Evolutionary conservation across 495 filamentous ascomycete species (phyloP).

Genomic region (Trichoderma reesei): DNA sequence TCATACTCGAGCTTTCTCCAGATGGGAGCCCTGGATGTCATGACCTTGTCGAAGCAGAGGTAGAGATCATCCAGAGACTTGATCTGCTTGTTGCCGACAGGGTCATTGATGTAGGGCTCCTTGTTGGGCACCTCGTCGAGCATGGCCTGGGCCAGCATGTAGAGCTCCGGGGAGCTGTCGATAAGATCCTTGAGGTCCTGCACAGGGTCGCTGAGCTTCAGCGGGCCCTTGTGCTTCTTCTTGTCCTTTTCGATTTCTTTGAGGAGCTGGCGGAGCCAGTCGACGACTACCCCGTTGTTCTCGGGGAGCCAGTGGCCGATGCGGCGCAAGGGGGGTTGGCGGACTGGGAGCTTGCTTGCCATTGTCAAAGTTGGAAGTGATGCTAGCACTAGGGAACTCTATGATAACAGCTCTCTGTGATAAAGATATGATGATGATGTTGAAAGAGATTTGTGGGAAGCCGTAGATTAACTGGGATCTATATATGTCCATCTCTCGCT

Average conservation of each 20-base stretch:
- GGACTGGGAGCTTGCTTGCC: too few relatives aligned
- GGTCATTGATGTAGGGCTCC: conserved; percentile 38
- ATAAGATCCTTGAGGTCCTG: conserved; percentile 13
- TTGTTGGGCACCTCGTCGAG: conserved; percentile 44
- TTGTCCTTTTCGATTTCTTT: not conserved
- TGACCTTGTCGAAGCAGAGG: conserved; percentile 38
- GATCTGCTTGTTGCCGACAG: conserved; percentile 37
- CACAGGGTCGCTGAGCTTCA: not conserved
- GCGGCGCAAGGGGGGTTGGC: not conserved
- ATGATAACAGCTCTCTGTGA: too few relatives aligned
- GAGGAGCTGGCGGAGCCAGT: not conserved
- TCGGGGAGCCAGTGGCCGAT: not conserved
- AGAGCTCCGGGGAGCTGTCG: conserved; percentile 17
- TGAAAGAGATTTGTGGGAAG: too few relatives aligned
- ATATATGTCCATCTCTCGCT: too few relatives aligned
- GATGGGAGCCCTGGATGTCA: conserved; percentile 40
- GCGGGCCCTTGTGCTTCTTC: not conserved
- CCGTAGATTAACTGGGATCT: too few relatives aligned
- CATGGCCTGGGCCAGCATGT: conserved; percentile 34
- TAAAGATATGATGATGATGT: too few relatives aligned
- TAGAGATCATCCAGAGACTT: conserved; percentile 44
- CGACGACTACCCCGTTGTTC: not conserved
- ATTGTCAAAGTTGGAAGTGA: too few relatives aligned
- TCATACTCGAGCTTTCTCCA: conserved; percentile 38
- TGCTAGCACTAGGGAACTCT: too few relatives aligned